These are phyloP conservation scores for Cystofilobasidium bisporidii DNA, from an alignment of 768 basidiomycete genomes.

Conservation along the genomic window DNA sequence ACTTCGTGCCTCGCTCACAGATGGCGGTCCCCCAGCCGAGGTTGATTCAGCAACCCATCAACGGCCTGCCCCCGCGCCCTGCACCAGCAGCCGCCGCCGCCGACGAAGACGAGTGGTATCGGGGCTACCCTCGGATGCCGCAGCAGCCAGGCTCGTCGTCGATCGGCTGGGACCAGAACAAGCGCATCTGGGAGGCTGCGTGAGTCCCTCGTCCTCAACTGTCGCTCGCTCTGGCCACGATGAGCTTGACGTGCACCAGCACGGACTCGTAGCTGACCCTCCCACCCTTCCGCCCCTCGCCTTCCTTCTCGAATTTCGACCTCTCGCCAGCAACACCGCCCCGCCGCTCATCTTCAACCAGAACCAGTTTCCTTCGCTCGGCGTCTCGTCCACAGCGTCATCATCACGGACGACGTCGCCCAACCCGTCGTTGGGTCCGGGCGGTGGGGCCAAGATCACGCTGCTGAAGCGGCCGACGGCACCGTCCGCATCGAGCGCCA, in stretches of 20 bases:
- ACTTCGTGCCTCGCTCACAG: background rate
- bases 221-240: background rate
- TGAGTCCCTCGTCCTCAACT: background rate
- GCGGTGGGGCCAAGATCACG: conserved; percentile 15
- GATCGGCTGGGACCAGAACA: conserved; percentile 20
- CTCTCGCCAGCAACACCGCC: conserved; percentile 4
- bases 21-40: background rate
- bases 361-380: conserved; percentile 16
- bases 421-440: background rate
- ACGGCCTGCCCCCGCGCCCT: background rate
- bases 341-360: conserved; percentile 25
- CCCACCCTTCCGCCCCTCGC: background rate
- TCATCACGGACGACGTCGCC: background rate
- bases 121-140: background rate
- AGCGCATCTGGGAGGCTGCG: conserved; percentile 23
- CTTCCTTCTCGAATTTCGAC: too few relatives aligned
- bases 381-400: background rate
- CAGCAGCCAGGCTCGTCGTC: background rate
- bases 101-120: conserved; percentile 19
- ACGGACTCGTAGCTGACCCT: background rate
- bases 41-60: background rate
- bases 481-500: background rate
- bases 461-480: conserved; percentile 18
- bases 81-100: background rate
- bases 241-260: too few relatives aligned